Evolutionary conservation across 768 basidiomycete genomes (phyloP), one percentile per base, ranked within the genome.

Genomic region (Mrakia gelida): DNA sequence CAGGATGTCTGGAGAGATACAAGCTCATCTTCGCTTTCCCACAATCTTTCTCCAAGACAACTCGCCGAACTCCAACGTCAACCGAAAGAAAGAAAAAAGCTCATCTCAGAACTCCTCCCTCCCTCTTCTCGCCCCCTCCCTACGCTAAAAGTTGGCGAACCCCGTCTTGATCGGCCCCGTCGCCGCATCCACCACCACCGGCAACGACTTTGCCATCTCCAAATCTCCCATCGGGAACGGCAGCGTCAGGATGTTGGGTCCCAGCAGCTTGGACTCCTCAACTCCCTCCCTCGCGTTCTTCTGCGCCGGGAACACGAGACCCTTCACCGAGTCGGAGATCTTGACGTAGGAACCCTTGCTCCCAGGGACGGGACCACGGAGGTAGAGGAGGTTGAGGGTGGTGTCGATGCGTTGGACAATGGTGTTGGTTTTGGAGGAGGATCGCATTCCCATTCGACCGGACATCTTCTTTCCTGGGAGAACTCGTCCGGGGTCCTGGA

Each of bases 401-500:
- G 89, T 89, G 86, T 99, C 97, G 78, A 99, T 88, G 30, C 94
- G 92, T 75, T 95, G 88, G 62, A 98, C 93, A 0, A 91, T 85
- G 34, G 98, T 89, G 83, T 98, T 98, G 82, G 96, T 94, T 21
- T 88, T 87, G 11, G 96, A 98, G 13, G 89, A 88, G 59, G 91
- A 90, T 80, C 89, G 87, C 76, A 90, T 91, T 71, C 97, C 97
- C 87, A 98, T 90, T 32, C 91, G 91, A 49, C 97, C 97, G 15
- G 96, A 90, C 96, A 97, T 98, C 87, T 98, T 98, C 86, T 95
- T 97, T 54, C 97, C 97, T 5, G 97, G 97, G 86, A 92, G 94
- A 8, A 98, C 88, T 82, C 97, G 90, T 68, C 97, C 97, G 34
- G 97, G 96, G 82, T 97, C 95, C 95, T 98, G 75, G 11, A 41